Conservation (phyloP, 805 yeast species). For the Crinitomyces ghanaensis region DNA sequence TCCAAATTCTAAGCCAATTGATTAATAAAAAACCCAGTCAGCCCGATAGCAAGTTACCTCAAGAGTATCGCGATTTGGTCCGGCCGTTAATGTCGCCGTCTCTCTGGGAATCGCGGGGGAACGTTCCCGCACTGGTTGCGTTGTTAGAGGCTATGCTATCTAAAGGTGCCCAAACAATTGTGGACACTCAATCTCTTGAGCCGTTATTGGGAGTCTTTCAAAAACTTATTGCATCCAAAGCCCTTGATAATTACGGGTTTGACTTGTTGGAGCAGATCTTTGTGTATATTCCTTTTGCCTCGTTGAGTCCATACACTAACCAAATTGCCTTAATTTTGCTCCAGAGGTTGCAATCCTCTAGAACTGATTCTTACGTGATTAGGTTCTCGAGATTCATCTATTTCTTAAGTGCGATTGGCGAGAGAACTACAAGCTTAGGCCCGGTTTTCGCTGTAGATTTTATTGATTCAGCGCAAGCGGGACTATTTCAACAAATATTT, state of each 20-base stretch:
- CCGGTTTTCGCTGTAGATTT: conserved; percentile 46
- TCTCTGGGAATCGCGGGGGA: conserved; percentile 89
- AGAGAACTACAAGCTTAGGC: conserved; percentile 28
- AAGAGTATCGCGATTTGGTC: conserved; percentile 49
- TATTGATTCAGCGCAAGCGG: conserved; percentile 29
- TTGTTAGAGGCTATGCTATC: conserved; percentile 55
- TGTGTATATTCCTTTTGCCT: conserved; percentile 38
- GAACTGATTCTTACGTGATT: conserved; percentile 72
- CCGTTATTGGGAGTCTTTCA: conserved; percentile 96
- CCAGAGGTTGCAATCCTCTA: conserved; percentile 67
- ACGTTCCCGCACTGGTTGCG: conserved; percentile 85
- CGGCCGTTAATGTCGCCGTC: conserved; percentile 81
- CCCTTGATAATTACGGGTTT: conserved; percentile 72
- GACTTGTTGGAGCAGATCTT: conserved; percentile 69
- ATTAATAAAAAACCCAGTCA: conserved; percentile 42
- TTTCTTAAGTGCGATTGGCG: conserved; percentile 36
- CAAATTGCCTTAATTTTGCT: conserved; percentile 68
- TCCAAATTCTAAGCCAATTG: conserved; percentile 79
- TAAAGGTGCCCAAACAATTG: conserved; percentile 28
- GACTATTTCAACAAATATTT: conserved; percentile 27
- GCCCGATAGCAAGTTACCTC: conserved; percentile 42
- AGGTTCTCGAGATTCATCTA: conserved; percentile 56
- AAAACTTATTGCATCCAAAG: conserved; percentile 74
- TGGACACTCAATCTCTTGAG: conserved; percentile 39
- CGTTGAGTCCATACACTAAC: conserved; percentile 43